Evolutionary conservation across 1,284 basidiomycete species (phyloP).

Genomic region (Rhodofomes roseus): DNA sequence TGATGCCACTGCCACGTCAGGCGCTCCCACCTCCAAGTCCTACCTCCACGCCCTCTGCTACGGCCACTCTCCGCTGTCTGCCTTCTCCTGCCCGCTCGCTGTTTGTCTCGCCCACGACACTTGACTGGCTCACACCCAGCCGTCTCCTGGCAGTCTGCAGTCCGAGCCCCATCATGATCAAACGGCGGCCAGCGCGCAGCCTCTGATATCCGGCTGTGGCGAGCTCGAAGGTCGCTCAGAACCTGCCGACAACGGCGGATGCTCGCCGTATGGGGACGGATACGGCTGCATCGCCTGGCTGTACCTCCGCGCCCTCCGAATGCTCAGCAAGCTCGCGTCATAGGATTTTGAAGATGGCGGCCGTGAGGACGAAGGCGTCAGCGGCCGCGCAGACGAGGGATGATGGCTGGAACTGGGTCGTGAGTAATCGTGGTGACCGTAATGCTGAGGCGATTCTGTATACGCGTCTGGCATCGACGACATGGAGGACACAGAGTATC

Average conservation of each 20-base stretch:
- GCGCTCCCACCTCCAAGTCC: too few species aligned
- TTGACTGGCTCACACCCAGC: too few species aligned
- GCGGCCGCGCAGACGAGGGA: slow-evolving; percentile 42
- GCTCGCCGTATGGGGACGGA: slow-evolving; percentile 71
- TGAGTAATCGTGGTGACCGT: slow-evolving; percentile 55
- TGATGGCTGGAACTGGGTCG: slow-evolving; percentile 71
- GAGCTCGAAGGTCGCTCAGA: slow-evolving; percentile 62
- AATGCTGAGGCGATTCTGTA: slow-evolving; percentile 48
- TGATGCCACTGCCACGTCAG: too few species aligned
- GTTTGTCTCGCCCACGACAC: too few species aligned
- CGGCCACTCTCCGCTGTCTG: too few species aligned
- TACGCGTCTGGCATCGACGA: slow-evolving; percentile 59
- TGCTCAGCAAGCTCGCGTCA: slow-evolving; percentile 46
- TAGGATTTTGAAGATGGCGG: slow-evolving; percentile 63
- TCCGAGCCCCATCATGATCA: too few species aligned
- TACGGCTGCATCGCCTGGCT: slow-evolving; percentile 82
- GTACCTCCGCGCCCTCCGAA: slow-evolving; percentile 68
- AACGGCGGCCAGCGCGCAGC: too few species aligned
- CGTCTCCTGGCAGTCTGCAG: too few species aligned
- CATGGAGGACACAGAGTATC: slow-evolving; percentile 78
- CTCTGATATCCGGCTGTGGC: slow-evolving; percentile 75
- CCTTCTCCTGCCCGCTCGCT: too few species aligned
- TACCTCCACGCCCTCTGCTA: too few species aligned
- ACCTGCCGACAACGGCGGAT: slow-evolving; percentile 41
- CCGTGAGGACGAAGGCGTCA: slow-evolving; percentile 40